Percentiles rank a stretch among this genome's conserved stretches.
Conservation (phyloP, 345 rosid genomes). For the Heritiera littoralis region DNA sequence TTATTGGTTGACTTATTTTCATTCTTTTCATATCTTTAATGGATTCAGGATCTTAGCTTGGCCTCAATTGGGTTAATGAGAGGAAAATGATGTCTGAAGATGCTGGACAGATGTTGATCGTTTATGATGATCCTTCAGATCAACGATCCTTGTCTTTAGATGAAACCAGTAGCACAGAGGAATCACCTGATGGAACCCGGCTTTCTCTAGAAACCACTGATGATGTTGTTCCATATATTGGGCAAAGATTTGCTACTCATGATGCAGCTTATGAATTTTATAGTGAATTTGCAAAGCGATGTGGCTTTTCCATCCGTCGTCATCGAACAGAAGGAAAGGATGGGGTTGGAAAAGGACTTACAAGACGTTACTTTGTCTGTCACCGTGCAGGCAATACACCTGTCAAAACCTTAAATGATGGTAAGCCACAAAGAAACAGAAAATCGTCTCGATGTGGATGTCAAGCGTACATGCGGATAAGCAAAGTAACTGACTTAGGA, state of each 20-base stretch:
- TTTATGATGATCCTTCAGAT: constrained; percentile 83
- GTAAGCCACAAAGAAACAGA: constrained; percentile 84
- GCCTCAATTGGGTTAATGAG: constrained; percentile 30
- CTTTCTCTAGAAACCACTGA: constrained; percentile 67
- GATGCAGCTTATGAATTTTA: constrained; percentile 93
- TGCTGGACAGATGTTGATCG: constrained; percentile 62
- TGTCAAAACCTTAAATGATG: constrained; percentile 57
- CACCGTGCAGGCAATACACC: constrained; percentile 99
- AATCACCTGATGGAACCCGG: constrained; percentile 72
- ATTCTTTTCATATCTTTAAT: not conserved
- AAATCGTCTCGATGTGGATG: constrained; percentile 95
- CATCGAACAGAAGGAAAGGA: constrained; percentile 98
- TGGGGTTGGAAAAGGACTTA: constrained; percentile 93
- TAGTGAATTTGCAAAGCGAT: constrained; percentile 77
- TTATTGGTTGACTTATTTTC: not conserved
- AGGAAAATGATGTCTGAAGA: constrained; percentile 67
- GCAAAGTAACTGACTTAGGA: constrained; percentile 75
- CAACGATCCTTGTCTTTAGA: constrained; percentile 79
- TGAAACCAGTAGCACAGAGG: constrained; percentile 82
- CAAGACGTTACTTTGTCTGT: constrained; percentile 94
- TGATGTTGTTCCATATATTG: constrained; percentile 72
- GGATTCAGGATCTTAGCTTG: constrained; percentile 5
- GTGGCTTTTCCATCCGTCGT: constrained; percentile 92
- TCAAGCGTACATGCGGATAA: constrained; percentile 85
- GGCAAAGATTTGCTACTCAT: constrained; percentile 83